Evolutionary conservation across 345 rosid species (phyloP), one percentile per base, ranked within the genome.

Genomic region (Corchorus olitorius): DNA sequence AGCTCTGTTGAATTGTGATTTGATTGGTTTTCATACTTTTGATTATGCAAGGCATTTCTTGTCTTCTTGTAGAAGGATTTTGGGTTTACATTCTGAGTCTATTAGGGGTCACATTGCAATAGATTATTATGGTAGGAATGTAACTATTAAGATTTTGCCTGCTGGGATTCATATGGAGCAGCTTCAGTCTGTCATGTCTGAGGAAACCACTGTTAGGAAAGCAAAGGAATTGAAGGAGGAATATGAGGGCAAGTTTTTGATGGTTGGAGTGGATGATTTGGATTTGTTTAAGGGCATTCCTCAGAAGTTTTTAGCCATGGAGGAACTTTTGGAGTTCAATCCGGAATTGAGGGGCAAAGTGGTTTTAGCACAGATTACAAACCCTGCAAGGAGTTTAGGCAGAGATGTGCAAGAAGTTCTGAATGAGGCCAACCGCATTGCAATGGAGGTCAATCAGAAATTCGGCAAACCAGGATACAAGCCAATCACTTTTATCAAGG

Each of bases 11-110:
- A 93, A 93, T 70, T 91, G 94, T 74, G 98, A 93, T 77, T 80
- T 93, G 83, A 82, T 93, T 8, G 98, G 98, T 3, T 93, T 93
- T 76, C 98, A 93, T 27, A 90, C 94, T 1, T 93, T 89, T 63
- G 98, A 93, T 82, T 93, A 93, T 76, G 98, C 98, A 0, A 86
- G 97, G 75, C 97, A 93, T 78, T 93, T 93, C 87, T 72, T 93
- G 84, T 87, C 98, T 3, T 90, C 92, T 52, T 93, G 98, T 43
- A 89, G 97, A 70, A 87, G 97, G 82, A 87, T 93, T 91, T 62
- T 93, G 64, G 98, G 98, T 9, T 78, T 93, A 19, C 89, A 90
- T 80, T 93, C 89, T 39, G 91, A 85, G 79, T 93, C 93, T 8
- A 91, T 89, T 41, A 87, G 98, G 79, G 98, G 98, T 41, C 86